Conservation (phyloP, 345 rosid species). For the Alliaria petiolata region DNA sequence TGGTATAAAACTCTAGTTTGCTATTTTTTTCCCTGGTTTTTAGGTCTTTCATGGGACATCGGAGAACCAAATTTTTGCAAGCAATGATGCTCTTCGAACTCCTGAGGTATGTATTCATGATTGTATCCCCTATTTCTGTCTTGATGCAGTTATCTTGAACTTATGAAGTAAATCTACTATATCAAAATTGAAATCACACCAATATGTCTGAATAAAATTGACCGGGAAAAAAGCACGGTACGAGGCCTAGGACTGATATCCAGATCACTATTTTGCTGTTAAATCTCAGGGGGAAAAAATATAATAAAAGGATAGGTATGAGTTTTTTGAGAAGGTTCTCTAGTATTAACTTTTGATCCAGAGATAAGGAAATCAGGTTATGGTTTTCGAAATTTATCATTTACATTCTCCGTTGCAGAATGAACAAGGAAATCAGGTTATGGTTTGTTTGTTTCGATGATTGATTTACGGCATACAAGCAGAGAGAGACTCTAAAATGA, state of each 20-base stretch:
- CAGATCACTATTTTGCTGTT: no score
- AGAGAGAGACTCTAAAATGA: neutral
- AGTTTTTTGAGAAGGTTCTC: neutral
- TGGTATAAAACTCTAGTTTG: neutral
- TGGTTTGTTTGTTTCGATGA: neutral
- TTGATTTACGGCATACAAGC: neutral
- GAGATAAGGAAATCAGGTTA: neutral
- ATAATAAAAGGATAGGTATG: no score
- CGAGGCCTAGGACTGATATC: neutral
- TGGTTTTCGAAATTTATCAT: neutral
- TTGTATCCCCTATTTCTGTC: neutral
- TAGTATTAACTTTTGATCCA: neutral
- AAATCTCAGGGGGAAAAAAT: neutral
- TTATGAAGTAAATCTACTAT: neutral
- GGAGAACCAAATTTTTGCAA: constrained; percentile 15
- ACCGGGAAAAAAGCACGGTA: neutral
- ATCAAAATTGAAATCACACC: neutral
- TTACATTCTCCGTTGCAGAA: neutral
- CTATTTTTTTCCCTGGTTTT: neutral
- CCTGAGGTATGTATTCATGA: constrained; percentile 56
- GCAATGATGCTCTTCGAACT: constrained; percentile 36
- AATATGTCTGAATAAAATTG: no score
- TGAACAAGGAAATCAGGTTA: no score
- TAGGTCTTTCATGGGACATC: constrained; percentile 44
- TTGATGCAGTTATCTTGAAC: neutral